Conservation (phyloP, 2,329 filamentous ascomycete genomes). For the Pezizomycotina sp. region DNA sequence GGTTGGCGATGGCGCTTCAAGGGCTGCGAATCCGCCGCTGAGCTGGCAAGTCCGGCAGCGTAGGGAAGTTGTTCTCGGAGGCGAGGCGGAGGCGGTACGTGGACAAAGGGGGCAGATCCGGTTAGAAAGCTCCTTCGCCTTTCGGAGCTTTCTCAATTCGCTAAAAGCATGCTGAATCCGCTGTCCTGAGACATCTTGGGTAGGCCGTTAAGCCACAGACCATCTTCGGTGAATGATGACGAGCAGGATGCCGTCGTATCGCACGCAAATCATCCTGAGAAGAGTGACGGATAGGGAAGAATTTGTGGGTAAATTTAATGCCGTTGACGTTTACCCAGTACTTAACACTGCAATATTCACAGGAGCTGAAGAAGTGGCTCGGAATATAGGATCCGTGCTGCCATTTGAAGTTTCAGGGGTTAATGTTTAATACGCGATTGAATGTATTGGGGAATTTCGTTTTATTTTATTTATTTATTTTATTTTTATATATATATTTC, state of each 20-base stretch:
- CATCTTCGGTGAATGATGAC: slow-evolving; percentile 50
- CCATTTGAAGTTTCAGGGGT: slow-evolving; percentile 25
- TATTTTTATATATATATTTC: too few species aligned
- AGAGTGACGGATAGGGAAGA: slow-evolving; percentile 94
- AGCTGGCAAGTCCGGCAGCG: slow-evolving; percentile 75
- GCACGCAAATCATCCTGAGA: slow-evolving; percentile 87
- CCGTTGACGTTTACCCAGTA: slow-evolving; percentile 92
- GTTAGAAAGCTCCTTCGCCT: slow-evolving; percentile 55
- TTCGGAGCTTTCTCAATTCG: slow-evolving; percentile 62
- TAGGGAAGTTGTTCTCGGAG: slow-evolving; percentile 97
- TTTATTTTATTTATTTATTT: too few species aligned
- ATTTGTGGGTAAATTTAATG: slow-evolving; percentile 93
- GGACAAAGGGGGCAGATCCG: slow-evolving; percentile 65
- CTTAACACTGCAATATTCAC: slow-evolving; percentile 99
- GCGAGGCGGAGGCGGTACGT: slow-evolving; percentile 65
- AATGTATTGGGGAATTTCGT: too few species aligned
- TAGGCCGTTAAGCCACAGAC: slow-evolving; percentile 67
- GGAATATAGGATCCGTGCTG: slow-evolving; percentile 52
- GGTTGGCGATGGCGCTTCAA: slow-evolving; percentile 69
- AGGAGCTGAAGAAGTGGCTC: slow-evolving; percentile 86
- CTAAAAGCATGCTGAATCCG: slow-evolving; percentile 90
- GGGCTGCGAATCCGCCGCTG: slow-evolving; percentile 53
- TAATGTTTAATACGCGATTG: too few species aligned
- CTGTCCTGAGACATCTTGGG: slow-evolving; percentile 70
- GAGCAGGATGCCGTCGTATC: slow-evolving; percentile 86